phyloP scores from a whole-genome alignment of 192 early-diverging fungal genomes.

The Polychytrium aggregatum region DNA sequence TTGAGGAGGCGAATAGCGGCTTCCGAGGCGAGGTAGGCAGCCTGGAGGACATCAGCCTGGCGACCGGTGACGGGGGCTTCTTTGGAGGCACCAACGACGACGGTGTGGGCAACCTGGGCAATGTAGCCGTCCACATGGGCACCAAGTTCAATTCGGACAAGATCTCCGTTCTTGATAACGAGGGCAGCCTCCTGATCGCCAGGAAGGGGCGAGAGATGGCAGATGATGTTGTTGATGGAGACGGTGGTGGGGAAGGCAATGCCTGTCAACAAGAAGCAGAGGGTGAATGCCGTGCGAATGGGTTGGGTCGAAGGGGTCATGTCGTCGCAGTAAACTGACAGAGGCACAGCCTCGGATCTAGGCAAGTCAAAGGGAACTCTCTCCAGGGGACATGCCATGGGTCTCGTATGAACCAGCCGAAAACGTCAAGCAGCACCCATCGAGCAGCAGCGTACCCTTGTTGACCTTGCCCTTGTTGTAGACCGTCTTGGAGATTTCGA shows the following conservation, averaged over 20 bases:
- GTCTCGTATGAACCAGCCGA: not conserved
- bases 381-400: not conserved
- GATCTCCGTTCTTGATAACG: conserved; percentile 71
- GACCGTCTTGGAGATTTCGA: conserved; percentile 63
- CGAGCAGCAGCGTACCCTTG: conserved; percentile 45
- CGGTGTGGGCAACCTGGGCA: conserved; percentile 72
- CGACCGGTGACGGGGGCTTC: conserved; percentile 58
- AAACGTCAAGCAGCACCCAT: not conserved
- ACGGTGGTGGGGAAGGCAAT: conserved; percentile 88
- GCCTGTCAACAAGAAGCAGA: conserved; percentile 28
- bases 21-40: conserved; percentile 75
- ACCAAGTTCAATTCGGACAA: conserved; percentile 85
- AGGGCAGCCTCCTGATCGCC: conserved; percentile 53
- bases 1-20: conserved; percentile 76
- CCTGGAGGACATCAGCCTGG: conserved; percentile 77
- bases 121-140: conserved; percentile 90
- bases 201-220: conserved; percentile 81
- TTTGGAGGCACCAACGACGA: conserved; percentile 76
- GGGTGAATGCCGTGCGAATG: conserved; percentile 3
- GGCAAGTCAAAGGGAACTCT: too few relatives aligned
- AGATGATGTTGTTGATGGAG: conserved; percentile 73
- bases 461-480: conserved; percentile 66
- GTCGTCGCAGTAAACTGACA: not conserved
- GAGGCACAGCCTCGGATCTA: not conserved
- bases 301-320: not conserved